A percentile compares a stretch with the other conserved stretches of the same genome.
phyloP scores from a whole-genome alignment of 108 stramenopile species.

The Nitzschia sp. region DNA sequence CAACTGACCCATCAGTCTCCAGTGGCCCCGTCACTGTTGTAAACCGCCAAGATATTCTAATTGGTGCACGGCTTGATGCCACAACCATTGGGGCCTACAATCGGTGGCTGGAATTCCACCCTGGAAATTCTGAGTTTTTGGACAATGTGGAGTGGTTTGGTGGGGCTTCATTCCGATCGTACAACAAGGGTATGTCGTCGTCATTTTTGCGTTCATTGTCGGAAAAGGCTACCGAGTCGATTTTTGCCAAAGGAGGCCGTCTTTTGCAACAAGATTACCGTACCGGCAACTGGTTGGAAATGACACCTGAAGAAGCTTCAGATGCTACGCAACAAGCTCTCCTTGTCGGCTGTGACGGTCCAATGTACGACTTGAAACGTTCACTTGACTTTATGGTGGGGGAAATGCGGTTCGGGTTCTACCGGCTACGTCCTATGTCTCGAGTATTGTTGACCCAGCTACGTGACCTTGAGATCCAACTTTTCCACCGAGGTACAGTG shows the following conservation, averaged over 20 bases:
- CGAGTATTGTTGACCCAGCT: slow-evolving; percentile 20
- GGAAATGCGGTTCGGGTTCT: slow-evolving; percentile 40
- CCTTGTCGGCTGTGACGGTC: slow-evolving; percentile 4
- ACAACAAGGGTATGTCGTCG: slow-evolving; percentile 4
- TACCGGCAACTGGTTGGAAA: slow-evolving; percentile 46
- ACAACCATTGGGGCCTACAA: slow-evolving; percentile 43
- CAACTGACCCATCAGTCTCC: slow-evolving; percentile 11
- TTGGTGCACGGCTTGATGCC: slow-evolving; percentile 48
- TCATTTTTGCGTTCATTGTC: slow-evolving; percentile 4
- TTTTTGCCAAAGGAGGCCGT: slow-evolving; percentile 24
- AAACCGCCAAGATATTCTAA: slow-evolving; percentile 40
- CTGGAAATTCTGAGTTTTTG: slow-evolving; percentile 49
- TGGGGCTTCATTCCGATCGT: slow-evolving; percentile 27
- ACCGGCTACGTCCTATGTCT: slow-evolving; percentile 24
- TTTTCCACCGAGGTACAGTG: slow-evolving; percentile 2
- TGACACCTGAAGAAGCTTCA: slow-evolving; percentile 24
- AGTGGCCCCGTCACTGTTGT: slow-evolving; percentile 44
- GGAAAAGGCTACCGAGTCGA: slow-evolving; percentile 2
- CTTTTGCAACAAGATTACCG: slow-evolving; percentile 54
- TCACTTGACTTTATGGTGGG: slow-evolving; percentile 30
- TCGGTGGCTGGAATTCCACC: slow-evolving; percentile 55
- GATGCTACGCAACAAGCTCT: slow-evolving; percentile 22
- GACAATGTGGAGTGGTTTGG: slow-evolving; percentile 22
- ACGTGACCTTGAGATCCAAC: slow-evolving; percentile 3
- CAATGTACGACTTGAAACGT: slow-evolving; percentile 16